Percentiles rank a stretch among this genome's conserved stretches.
phyloP scores from a whole-genome alignment of 140 eudicot genomes.

The Stevia rebaudiana region DNA sequence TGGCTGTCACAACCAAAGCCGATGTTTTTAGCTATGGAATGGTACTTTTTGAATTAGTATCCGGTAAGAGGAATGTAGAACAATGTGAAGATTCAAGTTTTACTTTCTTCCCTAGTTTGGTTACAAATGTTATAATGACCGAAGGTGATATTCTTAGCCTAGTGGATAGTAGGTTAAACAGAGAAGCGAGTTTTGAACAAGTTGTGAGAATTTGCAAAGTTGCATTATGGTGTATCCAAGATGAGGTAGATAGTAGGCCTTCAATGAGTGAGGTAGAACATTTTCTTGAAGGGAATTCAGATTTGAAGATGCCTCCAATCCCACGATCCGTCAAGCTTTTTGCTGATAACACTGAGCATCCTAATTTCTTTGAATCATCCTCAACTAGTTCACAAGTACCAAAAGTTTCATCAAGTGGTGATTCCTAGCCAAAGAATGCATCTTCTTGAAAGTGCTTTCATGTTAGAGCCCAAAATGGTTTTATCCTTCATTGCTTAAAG shows the following conservation, averaged over 20 bases:
- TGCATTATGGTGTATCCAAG: constrained; percentile 32
- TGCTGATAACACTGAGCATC: neutral
- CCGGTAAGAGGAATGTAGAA: constrained; percentile 44
- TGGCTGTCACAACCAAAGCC: constrained; percentile 62
- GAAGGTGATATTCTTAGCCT: constrained; percentile 43
- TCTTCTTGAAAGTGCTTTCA: too few relatives aligned
- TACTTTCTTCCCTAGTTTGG: constrained; percentile 45
- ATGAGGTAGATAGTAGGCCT: constrained; percentile 40
- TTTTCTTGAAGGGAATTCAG: neutral
- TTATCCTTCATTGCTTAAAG: too few relatives aligned
- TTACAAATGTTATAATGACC: constrained; percentile 22
- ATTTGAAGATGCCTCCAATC: constrained; percentile 1
- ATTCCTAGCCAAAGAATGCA: too few relatives aligned
- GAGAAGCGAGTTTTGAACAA: constrained; percentile 35
- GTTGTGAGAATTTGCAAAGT: constrained; percentile 31
- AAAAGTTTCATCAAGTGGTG: too few relatives aligned
- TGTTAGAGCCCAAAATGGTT: too few relatives aligned
- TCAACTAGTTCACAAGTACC: too few relatives aligned
- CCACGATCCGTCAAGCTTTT: neutral
- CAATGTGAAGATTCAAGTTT: constrained; percentile 23
- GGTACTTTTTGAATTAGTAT: constrained; percentile 67
- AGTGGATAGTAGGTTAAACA: constrained; percentile 33
- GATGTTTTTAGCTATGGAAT: constrained; percentile 80
- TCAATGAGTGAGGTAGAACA: constrained; percentile 5
- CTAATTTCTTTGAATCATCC: neutral